Evolutionary conservation across 2,329 filamentous ascomycete genomes (phyloP).

Genomic region (Ophiostoma montium): DNA sequence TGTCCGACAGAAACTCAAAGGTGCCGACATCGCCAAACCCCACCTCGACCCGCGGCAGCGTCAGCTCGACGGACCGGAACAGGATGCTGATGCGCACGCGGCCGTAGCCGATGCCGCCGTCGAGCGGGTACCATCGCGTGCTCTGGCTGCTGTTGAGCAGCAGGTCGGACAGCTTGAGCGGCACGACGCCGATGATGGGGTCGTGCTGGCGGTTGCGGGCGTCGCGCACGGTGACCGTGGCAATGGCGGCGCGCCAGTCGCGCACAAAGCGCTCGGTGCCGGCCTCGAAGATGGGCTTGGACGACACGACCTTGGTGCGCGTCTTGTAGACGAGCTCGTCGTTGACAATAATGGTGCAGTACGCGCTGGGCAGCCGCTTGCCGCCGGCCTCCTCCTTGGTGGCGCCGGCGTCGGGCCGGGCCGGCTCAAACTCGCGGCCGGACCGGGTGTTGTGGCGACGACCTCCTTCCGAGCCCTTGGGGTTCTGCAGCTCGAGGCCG

Average conservation of each 20-base stretch:
- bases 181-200: constrained; percentile 83
- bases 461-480: constrained; percentile 71
- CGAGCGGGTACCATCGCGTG: constrained; percentile 90
- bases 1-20: constrained; percentile 69
- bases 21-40: constrained; percentile 87
- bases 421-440: constrained; percentile 81
- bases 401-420: constrained; percentile 66
- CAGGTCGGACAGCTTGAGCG: constrained; percentile 76
- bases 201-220: constrained; percentile 84
- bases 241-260: constrained; percentile 78
- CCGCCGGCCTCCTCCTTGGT: constrained; percentile 71
- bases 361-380: constrained; percentile 70
- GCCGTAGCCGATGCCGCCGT: constrained; percentile 86
- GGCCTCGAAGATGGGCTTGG: constrained; percentile 93
- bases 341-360: constrained; percentile 84
- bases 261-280: constrained; percentile 86
- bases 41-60: constrained; percentile 68
- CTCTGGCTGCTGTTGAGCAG: constrained; percentile 74
- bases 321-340: constrained; percentile 85
- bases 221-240: constrained; percentile 81
- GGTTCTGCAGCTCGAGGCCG: constrained; percentile 80
- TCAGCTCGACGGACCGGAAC: constrained; percentile 79
- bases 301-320: constrained; percentile 84
- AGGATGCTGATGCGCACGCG: constrained; percentile 77
- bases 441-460: constrained; percentile 50